Evolutionary conservation across 2,329 filamentous ascomycete species (phyloP), one percentile per base, ranked within the genome.

Genomic region (Aspergillus uvarum): DNA sequence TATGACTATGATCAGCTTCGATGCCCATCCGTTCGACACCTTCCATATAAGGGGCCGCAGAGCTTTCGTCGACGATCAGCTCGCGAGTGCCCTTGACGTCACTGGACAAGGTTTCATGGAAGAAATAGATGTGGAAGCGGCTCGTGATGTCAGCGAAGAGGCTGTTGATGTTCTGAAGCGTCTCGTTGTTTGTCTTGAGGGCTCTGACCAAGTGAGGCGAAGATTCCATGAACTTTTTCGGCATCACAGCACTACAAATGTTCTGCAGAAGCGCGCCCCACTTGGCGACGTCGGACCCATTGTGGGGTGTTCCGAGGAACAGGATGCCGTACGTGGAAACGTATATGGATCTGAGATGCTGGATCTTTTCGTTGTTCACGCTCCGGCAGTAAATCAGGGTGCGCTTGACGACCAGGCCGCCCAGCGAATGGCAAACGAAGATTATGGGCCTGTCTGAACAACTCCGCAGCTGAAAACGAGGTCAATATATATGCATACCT

Each of bases 301-400:
- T 85, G 72, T 92, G 90, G 6, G 90, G 90, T 14, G 90, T 93
- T 14, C 89, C 90, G 29, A 93, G 81, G 71, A 93, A 93, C 35
- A 92, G 81, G 59, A 92, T 85, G 24, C 87, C 90, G 68, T 88
- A 92, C 0, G 90, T 92, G 1, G 88, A 91, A 10, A 91, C 83
- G 65, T 84, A 91, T 55, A 92, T 85, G 11, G 87, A 88, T 21
- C 88, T 83, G 38, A 86, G 81, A 58, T 89, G 83, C 61, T 90
- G 85, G 42, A 87, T 83, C 65, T 85, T 82, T 58, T 83, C 81
- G 47, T 81, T 82, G 7, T 79, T 81, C 12, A 89, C 72, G 67
- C 86, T 87, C 65, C 85, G 83, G 50, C 87, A 89, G 70, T 89
- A 87, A 53, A 89, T 81, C 51, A 92, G 76, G 1, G 88, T 87